Conservation (phyloP, 1,139 yeast species). For the Suhomyces maxii region DNA sequence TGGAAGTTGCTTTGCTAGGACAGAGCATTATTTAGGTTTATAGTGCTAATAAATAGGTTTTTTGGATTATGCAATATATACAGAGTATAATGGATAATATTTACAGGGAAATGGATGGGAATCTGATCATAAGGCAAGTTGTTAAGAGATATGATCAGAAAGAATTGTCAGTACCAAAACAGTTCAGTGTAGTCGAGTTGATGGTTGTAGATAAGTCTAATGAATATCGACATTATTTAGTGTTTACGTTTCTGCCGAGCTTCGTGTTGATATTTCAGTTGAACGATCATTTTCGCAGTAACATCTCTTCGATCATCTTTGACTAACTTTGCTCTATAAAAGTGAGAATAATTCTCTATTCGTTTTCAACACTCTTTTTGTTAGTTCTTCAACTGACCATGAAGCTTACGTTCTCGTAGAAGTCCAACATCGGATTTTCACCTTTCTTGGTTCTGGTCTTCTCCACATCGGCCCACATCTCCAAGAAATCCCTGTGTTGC, state of each 20-base stretch:
- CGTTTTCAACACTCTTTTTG: not conserved
- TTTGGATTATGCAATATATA: not conserved
- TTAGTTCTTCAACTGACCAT: constrained; percentile 42
- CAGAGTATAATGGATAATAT: not conserved
- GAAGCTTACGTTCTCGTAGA: constrained; percentile 77
- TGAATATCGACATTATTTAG: too few relatives aligned
- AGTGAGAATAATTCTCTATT: too few relatives aligned
- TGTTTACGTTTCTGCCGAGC: too few relatives aligned
- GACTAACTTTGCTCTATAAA: too few relatives aligned
- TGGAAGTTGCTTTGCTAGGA: not conserved
- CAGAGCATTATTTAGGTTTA: not conserved
- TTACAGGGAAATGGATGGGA: not conserved
- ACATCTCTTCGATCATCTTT: too few relatives aligned
- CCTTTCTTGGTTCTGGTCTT: constrained; percentile 73
- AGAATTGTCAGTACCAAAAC: not conserved
- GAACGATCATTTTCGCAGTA: too few relatives aligned
- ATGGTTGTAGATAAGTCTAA: too few relatives aligned
- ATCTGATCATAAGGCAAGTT: too few relatives aligned
- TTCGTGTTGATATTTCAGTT: too few relatives aligned
- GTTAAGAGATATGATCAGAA: too few relatives aligned
- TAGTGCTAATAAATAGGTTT: not conserved
- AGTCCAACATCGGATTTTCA: constrained; percentile 84
- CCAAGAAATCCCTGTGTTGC: constrained; percentile 64
- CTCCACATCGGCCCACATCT: constrained; percentile 70
- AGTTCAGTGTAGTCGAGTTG: too few relatives aligned